Evolutionary conservation across 331 rosid species (phyloP).

Genomic region (Erythrophleum ivorense): DNA sequence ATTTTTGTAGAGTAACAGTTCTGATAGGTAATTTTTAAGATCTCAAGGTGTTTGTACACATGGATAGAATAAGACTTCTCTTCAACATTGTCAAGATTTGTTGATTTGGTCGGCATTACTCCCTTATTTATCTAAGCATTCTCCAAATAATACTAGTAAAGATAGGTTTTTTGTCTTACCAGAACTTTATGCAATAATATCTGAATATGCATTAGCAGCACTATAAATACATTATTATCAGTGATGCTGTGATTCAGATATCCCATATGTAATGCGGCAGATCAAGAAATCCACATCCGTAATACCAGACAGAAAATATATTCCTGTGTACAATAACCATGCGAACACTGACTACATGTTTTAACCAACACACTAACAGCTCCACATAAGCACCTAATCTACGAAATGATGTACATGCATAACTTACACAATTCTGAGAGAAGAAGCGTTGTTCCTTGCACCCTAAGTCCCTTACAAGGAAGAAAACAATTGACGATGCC

Average conservation of each 20-base stretch:
- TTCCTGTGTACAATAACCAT: slow-evolving; percentile 8
- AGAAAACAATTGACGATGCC: neutral
- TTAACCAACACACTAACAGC: slow-evolving; percentile 17
- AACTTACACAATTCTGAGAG: slow-evolving; percentile 1
- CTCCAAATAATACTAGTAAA: slow-evolving; percentile 12
- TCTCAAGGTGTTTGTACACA: slow-evolving; percentile 1
- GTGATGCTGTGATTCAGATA: neutral
- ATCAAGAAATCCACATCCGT: slow-evolving; percentile 22
- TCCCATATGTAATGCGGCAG: slow-evolving; percentile 21
- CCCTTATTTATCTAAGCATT: slow-evolving; percentile 28
- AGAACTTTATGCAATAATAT: neutral
- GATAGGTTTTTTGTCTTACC: neutral
- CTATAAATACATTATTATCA: slow-evolving; percentile 30
- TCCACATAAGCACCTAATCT: slow-evolving; percentile 18
- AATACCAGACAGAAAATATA: slow-evolving; percentile 26
- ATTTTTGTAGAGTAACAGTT: neutral
- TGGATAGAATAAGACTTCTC: slow-evolving; percentile 16
- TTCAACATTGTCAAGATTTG: neutral
- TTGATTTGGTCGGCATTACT: slow-evolving; percentile 10
- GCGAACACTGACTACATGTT: slow-evolving; percentile 26
- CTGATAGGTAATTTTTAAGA: neutral
- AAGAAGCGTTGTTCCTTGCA: neutral
- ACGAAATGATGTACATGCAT: slow-evolving; percentile 25
- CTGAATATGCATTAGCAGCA: slow-evolving; percentile 20
- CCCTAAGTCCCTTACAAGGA: neutral